Percentiles rank a stretch among this genome's conserved stretches.
phyloP scores from a whole-genome alignment of 192 early-diverging fungal genomes.

The Backusella tuberculispora region DNA sequence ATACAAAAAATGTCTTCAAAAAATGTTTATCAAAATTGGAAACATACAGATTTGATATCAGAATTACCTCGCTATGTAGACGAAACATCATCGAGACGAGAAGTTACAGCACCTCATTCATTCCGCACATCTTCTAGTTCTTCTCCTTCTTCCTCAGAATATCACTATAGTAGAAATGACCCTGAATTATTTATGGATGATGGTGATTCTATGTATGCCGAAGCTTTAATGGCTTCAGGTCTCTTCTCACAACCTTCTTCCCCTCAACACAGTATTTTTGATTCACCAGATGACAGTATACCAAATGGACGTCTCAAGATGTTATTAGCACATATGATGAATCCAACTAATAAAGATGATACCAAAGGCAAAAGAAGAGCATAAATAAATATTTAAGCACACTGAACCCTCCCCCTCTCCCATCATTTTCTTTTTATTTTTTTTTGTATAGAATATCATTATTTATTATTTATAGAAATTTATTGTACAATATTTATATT shows the following conservation, averaged over 20 bases:
- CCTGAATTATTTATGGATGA: slow-evolving; percentile 2
- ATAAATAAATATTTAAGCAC: neutral
- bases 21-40: slow-evolving; percentile 1
- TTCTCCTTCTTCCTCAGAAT: neutral
- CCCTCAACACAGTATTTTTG: neutral
- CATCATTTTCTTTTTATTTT: too few species aligned
- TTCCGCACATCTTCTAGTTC: neutral
- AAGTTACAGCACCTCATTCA: neutral
- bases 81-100: neutral
- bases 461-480: neutral
- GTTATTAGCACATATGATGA: slow-evolving; percentile 9
- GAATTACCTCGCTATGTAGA: slow-evolving; percentile 6
- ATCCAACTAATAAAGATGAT: slow-evolving; percentile 2
- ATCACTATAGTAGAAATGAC: neutral
- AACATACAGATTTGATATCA: slow-evolving; percentile 10
- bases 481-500: neutral
- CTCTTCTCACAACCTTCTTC: neutral
- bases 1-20: neutral
- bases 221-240: neutral
- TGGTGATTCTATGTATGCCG: neutral
- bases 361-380: slow-evolving; percentile 1
- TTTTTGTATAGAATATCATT: too few species aligned
- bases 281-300: slow-evolving; percentile 7
- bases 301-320: slow-evolving; percentile 11
- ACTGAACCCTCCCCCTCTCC: too few species aligned